Evolutionary conservation across 441 rosid species (phyloP), one percentile per base, ranked within the genome.

Genomic region (Isatis lusitanica): DNA sequence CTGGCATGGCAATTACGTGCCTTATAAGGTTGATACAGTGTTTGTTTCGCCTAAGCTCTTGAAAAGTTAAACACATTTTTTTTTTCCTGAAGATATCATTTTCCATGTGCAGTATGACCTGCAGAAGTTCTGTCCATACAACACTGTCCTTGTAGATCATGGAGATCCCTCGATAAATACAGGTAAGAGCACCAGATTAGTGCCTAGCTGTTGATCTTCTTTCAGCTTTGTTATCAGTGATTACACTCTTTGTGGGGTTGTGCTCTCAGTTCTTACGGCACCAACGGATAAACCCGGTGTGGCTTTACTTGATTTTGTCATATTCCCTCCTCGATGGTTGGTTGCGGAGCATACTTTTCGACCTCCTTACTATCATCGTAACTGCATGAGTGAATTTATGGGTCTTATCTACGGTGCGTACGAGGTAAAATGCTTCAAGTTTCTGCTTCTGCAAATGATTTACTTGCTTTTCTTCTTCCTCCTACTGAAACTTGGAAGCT

Each of bases 341-440:
- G 98, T 94, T 13, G 91, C 97, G 5, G 98, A 94, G 81, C 97
- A 94, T 80, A 94, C 99, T 50, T 94, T 94, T 75, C 86, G 94
- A 63, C 98, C 99, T 67, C 97, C 97, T 42, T 94, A 90, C 75
- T 94, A 90, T 80, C 98, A 94, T 78, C 97, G 99, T 50, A 94
- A 94, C 74, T 94, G 99, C 76, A 94, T 92, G 99, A 94, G 99
- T 83, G 99, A 94, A 79, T 92, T 92, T 83, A 92, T 92, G 99
- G 97, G 99, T 42, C 83, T 90, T 63, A 86, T 94, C 73, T 78
- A 86, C 56, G 99, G 99, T 81, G 92, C 90, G 80, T 92, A 94
- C 69, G 99, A 94, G 96, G 98, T 94, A 82, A 33, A 48, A n/a
- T 26, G 13, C 16, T 59, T 28, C 39, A 24, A 3, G 6, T 18